Conservation (phyloP, 2,329 filamentous ascomycete species). For the Furcasterigmium sp. region DNA sequence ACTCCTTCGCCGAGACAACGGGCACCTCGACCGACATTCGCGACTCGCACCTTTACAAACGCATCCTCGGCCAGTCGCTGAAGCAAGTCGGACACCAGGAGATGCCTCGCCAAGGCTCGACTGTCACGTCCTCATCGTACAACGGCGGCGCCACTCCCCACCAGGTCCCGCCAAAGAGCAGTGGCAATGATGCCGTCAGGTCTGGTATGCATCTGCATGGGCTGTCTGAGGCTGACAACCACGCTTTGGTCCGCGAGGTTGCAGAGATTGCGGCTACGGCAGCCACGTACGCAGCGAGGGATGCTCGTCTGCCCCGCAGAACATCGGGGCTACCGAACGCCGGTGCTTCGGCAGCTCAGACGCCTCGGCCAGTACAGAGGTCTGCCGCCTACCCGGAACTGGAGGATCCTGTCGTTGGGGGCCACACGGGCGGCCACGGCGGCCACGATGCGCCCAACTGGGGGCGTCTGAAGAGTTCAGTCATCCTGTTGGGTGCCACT, state of each 20-base stretch:
- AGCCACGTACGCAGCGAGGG: constrained; percentile 78
- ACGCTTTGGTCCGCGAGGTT: constrained; percentile 75
- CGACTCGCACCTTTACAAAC: constrained; percentile 85
- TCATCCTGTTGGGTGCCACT: constrained; percentile 85
- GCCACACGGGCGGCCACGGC: constrained; percentile 43
- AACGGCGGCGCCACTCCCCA: constrained; percentile 57
- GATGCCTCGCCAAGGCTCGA: constrained; percentile 32
- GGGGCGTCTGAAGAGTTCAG: constrained; percentile 83
- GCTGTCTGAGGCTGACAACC: constrained; percentile 77
- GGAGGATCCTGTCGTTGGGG: constrained; percentile 27
- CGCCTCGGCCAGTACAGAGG: constrained; percentile 25
- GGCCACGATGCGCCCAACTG: constrained; percentile 99
- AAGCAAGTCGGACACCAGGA: constrained; percentile 68
- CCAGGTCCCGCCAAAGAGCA: constrained; percentile 67
- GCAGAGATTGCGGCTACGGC: constrained; percentile 91
- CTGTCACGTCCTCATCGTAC: constrained; percentile 21
- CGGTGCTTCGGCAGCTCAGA: constrained; percentile 23
- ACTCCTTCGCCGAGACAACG: constrained; percentile 38
- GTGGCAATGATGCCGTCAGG: constrained; percentile 25
- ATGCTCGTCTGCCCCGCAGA: constrained; percentile 48
- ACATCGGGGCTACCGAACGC: constrained; percentile 22
- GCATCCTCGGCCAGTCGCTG: constrained; percentile 85
- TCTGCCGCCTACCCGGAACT: constrained; percentile 33
- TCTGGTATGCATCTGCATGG: constrained; percentile 55
- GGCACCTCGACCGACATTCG: constrained; percentile 61